phyloP scores from a whole-genome alignment of 192 early-diverging fungal species.

The Coemansia sp. region DNA sequence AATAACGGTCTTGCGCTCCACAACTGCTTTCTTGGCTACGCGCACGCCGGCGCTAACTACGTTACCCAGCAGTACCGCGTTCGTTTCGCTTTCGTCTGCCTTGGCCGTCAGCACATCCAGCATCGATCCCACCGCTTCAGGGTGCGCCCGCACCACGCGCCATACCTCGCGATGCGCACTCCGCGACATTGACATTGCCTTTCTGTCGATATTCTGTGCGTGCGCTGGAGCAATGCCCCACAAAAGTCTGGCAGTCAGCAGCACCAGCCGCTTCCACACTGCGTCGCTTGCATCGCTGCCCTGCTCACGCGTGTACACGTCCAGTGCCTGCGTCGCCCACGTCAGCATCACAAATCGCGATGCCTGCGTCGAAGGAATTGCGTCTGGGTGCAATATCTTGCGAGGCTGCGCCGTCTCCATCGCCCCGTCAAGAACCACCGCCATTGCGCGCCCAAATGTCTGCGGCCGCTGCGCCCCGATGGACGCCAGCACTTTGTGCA shows the following conservation, averaged over 20 bases:
- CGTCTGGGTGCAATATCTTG: constrained; percentile 28
- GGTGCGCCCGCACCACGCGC: constrained; percentile 55
- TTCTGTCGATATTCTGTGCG: constrained; percentile 8
- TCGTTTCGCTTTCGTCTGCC: constrained; percentile 43
- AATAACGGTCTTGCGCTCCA: constrained; percentile 40
- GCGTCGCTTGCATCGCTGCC: constrained; percentile 51
- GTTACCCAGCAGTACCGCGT: constrained; percentile 62
- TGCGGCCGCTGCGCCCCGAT: constrained; percentile 59
- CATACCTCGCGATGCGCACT: constrained; percentile 42
- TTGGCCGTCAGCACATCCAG: constrained; percentile 51
- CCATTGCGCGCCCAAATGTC: constrained; percentile 59
- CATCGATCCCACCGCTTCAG: constrained; percentile 30
- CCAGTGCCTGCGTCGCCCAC: constrained; percentile 61
- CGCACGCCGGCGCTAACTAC: constrained; percentile 60
- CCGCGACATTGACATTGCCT: constrained; percentile 34
- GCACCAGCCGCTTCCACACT: constrained; percentile 56
- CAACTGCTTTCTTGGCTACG: constrained; percentile 44
- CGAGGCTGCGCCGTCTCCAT: constrained; percentile 51
- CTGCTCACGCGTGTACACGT: constrained; percentile 29
- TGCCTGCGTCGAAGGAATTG: constrained; percentile 55
- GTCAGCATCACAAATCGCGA: constrained; percentile 63
- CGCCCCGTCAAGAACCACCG: constrained; percentile 44
- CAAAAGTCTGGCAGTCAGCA: constrained; percentile 54
- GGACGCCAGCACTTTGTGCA: constrained; percentile 60
- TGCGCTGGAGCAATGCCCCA: constrained; percentile 60